phyloP scores from a whole-genome alignment of 2,329 filamentous ascomycete genomes.

The Xylaria sp. region DNA sequence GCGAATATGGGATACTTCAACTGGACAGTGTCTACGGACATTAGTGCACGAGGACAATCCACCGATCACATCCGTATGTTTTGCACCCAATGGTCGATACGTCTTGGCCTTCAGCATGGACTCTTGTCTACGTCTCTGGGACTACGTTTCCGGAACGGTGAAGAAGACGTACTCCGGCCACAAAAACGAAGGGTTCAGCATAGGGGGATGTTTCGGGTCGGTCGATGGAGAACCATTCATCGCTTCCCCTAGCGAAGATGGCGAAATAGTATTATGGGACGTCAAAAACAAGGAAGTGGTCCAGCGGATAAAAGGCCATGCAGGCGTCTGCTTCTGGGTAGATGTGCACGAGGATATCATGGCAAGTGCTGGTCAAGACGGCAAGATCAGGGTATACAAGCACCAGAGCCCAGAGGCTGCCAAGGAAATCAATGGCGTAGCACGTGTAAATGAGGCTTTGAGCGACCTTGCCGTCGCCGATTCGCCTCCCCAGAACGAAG shows the following conservation, averaged over 20 bases:
- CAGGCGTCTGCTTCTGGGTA: conserved; percentile 73
- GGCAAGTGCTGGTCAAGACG: conserved; percentile 68
- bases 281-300: conserved; percentile 85
- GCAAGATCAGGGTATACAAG: conserved; percentile 62
- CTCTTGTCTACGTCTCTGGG: conserved; percentile 90
- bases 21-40: conserved; percentile 93
- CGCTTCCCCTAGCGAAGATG: conserved; percentile 88
- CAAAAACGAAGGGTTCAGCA: conserved; percentile 81
- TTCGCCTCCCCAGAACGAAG: conserved; percentile 54
- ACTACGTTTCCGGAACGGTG: conserved; percentile 90
- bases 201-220: conserved; percentile 85
- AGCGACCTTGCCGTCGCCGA: conserved; percentile 62
- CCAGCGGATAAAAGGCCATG: conserved; percentile 68
- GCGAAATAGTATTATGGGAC: conserved; percentile 88
- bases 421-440: conserved; percentile 31
- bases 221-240: conserved; percentile 70
- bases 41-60: conserved; percentile 97
- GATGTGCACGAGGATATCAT: conserved; percentile 67
- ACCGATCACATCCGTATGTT: conserved; percentile 87
- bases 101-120: conserved; percentile 93
- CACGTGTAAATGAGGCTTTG: conserved; percentile 24
- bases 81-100: conserved; percentile 93
- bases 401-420: conserved; percentile 37
- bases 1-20: conserved; percentile 94
- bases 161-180: conserved; percentile 99